Base-by-base conservation (phyloP, 176 grass and related monocot species). In the Puccinellia tenuiflora region DNA sequence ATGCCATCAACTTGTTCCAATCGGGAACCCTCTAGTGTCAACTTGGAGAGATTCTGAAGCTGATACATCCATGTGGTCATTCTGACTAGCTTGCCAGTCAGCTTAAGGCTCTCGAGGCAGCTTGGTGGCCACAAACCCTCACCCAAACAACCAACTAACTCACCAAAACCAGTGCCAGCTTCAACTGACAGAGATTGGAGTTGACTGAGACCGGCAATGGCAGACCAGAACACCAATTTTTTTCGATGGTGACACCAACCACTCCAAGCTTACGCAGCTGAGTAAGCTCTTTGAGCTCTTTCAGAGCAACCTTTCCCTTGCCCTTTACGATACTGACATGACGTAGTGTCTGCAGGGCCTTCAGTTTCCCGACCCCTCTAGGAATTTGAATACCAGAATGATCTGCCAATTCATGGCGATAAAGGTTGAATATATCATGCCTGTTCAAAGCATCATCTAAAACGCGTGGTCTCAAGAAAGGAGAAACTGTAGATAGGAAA, bases 1-100 rank as follows among this genome's bases (percentile, higher is more conserved):
- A 78, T 45, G 14, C 14, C 26, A 29, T 14, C 37, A 45, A 29
- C 15, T 18, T 78, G 55, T 1, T 46, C 0, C 55, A 78, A 3
- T 11, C 1, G 0, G 6, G 54, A 45, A 0, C 0, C 0, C 22
- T 0, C 1, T 12, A 78, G 54, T 1, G 7, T 5, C 56, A 62
- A 7, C 76, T 18, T 61, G 4, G 37, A 9, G 4, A 78, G 35
- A 20, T 62, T 78, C 21, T 78, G 54, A 7, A 78, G 76, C 7
- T 12, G 14, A 28, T 20, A 6, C 37, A 78, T 43, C 75, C 75
- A 78, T 26, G 3, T 0, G 1, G 54, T 24, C 42, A 61, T 1
- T 18, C 2, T 8, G 3, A 29, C 31, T 61, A 57, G 2, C 18
- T 13, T 7, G 7, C 22, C 34, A 3, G 0, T 0, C 8, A 78